A percentile compares a stretch with the other conserved stretches of the same genome.
phyloP scores from a whole-genome alignment of 805 yeast genomes.

The Candida saitoana region DNA sequence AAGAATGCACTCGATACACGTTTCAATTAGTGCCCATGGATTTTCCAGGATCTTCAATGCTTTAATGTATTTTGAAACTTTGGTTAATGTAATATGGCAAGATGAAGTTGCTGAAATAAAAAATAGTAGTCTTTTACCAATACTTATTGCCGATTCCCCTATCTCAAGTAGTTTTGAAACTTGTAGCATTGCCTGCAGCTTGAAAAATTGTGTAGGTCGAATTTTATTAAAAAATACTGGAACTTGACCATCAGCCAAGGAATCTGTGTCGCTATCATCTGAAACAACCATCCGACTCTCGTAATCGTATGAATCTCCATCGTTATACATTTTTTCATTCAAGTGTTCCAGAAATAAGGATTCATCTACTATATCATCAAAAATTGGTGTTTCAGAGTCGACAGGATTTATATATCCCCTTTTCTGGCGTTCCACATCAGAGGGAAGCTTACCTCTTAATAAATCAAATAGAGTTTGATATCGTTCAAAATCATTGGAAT shows the following conservation, averaged over 20 bases:
- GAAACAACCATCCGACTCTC: slow-evolving; percentile 27
- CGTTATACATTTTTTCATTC: slow-evolving; percentile 4
- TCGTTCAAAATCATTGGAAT: slow-evolving; percentile 12
- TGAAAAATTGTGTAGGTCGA: slow-evolving; percentile 10
- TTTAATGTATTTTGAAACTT: neutral
- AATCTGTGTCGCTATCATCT: slow-evolving; percentile 24
- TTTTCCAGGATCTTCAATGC: neutral
- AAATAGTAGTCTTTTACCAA: slow-evolving; percentile 22
- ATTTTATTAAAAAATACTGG: slow-evolving; percentile 5
- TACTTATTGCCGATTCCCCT: slow-evolving; percentile 26
- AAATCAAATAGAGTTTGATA: slow-evolving; percentile 14
- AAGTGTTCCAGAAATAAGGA: slow-evolving; percentile 1
- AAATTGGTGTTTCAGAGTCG: neutral
- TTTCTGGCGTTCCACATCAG: too few relatives aligned
- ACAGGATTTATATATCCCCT: too few relatives aligned
- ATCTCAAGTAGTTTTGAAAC: slow-evolving; percentile 16
- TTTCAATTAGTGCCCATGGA: neutral
- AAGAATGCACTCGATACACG: slow-evolving; percentile 2
- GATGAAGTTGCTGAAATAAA: slow-evolving; percentile 10
- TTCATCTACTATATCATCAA: neutral
- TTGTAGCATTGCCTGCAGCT: slow-evolving; percentile 14
- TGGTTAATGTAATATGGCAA: neutral
- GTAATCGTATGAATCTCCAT: slow-evolving; percentile 9
- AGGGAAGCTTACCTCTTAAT: slow-evolving; percentile 3
- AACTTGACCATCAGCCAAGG: slow-evolving; percentile 4